Evolutionary conservation across 495 filamentous ascomycete species (phyloP), one percentile per base, ranked within the genome.

Genomic region (Aspergillus mulundensis): DNA sequence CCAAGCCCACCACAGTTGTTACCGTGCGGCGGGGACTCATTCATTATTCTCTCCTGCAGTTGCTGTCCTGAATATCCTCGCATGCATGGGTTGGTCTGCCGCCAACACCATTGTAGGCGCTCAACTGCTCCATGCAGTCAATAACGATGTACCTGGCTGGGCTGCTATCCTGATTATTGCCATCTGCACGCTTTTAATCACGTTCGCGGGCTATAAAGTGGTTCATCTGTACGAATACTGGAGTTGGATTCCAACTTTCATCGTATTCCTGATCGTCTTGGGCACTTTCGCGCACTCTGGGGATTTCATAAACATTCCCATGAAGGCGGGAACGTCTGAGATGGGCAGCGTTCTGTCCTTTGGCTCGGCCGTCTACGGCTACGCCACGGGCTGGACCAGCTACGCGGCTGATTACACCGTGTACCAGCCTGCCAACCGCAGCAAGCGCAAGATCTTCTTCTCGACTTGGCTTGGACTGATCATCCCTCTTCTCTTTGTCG

Each of bases 351-450:
- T 88, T 28, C 78, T 95, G 19, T 87, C 83, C 41, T 92, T 90
- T 59, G 86, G 85, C 3, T 82, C 87, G 1, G 84, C 84, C 10
- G 79, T 91, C 19, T 91, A 81, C 56, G 88, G 89, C 14, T 93
- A 91, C 60, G 87, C 84, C 0, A 89, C 87, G 1, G 89, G 88
- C 15, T 94, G 89, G 89, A 87, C 85, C 8, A 83, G 81, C 16
- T 90, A 87, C 57, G 87, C 89, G 0, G 86, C 89, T 36, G 89
- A 94, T 62, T 93, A 92, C 70, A 90, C 87, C 19, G 87, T 90
- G 11, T 93, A 95, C 68, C 89, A 91, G 59, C 89, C 89, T 1
- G 68, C 76, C 1, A 71, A 71, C 53, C 78, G 78, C 42, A 81
- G 81, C 45, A 78, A 83, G 20, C 66, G 64, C 36, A 81, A 80